A percentile compares a stretch with the other conserved stretches of the same genome.
These are phyloP conservation scores for Puccinia novopanici DNA, from an alignment of 1,284 basidiomycete genomes.

Conservation along the genomic window DNA sequence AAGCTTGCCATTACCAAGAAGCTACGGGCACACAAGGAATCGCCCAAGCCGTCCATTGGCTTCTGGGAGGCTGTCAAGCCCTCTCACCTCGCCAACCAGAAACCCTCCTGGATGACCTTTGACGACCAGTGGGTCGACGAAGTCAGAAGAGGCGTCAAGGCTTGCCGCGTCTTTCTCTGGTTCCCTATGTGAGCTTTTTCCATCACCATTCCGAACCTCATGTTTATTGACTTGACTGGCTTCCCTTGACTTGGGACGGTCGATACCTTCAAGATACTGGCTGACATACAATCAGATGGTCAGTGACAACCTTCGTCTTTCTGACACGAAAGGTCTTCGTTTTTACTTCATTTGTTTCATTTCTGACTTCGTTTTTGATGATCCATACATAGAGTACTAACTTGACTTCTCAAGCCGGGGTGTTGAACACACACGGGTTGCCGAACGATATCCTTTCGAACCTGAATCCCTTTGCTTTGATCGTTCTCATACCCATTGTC, in stretches of 20 bases:
- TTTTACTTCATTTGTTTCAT: conserved; percentile 58
- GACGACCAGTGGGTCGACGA: conserved; percentile 82
- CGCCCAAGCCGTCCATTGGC: conserved; percentile 63
- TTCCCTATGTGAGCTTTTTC: conserved; percentile 58
- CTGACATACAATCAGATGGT: conserved; percentile 67
- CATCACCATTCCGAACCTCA: not conserved
- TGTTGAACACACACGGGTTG: conserved; percentile 55
- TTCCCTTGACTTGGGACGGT: not conserved
- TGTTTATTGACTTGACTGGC: not conserved
- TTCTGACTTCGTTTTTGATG: not conserved
- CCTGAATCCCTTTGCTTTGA: conserved; percentile 75
- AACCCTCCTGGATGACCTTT: conserved; percentile 61
- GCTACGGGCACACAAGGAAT: conserved; percentile 56
- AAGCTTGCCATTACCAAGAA: conserved; percentile 57
- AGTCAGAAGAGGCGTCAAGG: conserved; percentile 76
- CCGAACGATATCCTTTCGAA: conserved; percentile 82
- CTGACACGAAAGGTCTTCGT: conserved; percentile 61
- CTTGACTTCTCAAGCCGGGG: conserved; percentile 64
- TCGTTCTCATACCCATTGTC: conserved; percentile 58
- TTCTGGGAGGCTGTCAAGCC: conserved; percentile 82
- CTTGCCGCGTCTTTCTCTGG: conserved; percentile 79
- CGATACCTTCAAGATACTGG: conserved; percentile 59
- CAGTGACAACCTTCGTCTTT: not conserved
- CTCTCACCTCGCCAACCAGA: conserved; percentile 56
- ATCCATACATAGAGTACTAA: conserved; percentile 65